These are phyloP conservation scores for Cystobasidiaceae sp. DNA, from an alignment of 1,284 basidiomycete genomes.

Conservation along the genomic window DNA sequence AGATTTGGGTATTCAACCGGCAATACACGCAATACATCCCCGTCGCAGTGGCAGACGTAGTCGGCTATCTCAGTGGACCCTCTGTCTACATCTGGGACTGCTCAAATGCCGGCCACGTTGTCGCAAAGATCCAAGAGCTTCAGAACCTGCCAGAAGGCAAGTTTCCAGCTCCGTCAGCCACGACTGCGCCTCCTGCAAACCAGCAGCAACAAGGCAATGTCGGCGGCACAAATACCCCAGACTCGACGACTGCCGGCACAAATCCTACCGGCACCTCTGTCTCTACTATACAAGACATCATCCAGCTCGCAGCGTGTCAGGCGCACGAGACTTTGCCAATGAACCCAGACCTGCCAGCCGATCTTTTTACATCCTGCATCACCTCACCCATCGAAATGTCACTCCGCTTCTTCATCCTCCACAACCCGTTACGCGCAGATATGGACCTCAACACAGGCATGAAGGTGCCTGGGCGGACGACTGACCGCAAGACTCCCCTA, in stretches of 20 bases:
- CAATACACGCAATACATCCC: constrained; percentile 99
- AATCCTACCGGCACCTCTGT: constrained; percentile 50
- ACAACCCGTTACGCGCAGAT: constrained; percentile 60
- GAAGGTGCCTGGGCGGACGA: constrained; percentile 92
- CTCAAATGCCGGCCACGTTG: constrained; percentile 87
- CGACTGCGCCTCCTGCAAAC: constrained; percentile 21
- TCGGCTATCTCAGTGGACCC: constrained; percentile 57
- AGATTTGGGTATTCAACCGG: constrained; percentile 98
- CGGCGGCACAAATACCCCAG: constrained; percentile 44
- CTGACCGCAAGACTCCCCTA: constrained; percentile 89
- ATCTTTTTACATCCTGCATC: constrained; percentile 94
- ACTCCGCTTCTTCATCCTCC: constrained; percentile 87
- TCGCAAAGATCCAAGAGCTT: constrained; percentile 84
- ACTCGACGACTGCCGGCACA: constrained; percentile 33
- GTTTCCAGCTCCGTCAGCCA: constrained; percentile 42
- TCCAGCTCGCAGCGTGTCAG: constrained; percentile 92
- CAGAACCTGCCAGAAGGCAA: constrained; percentile 82
- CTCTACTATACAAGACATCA: constrained; percentile 74
- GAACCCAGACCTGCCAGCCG: constrained; percentile 92
- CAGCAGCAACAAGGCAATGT: constrained; percentile 33
- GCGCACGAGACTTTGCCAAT: constrained; percentile 89
- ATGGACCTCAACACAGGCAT: constrained; percentile 79
- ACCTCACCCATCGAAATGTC: constrained; percentile 98
- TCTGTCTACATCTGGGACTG: constrained; percentile 99
- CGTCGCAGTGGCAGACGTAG: constrained; percentile 51